Percentiles rank a stretch among this genome's conserved stretches.
These are phyloP conservation scores for Wallemia ichthyophaga DNA, from an alignment of 1,284 basidiomycete species.

Conservation along the genomic window DNA sequence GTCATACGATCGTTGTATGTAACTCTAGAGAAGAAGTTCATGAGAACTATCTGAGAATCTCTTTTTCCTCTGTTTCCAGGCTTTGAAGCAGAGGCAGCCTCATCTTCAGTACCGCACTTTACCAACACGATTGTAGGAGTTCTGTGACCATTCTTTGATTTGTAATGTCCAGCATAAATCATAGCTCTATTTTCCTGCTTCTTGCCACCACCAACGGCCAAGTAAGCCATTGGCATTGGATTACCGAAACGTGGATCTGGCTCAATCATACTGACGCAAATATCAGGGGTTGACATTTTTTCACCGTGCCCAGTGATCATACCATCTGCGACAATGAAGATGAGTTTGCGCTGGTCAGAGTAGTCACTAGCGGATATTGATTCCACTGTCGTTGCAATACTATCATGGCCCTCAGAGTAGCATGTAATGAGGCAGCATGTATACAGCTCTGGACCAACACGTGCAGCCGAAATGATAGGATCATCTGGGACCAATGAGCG, in stretches of 20 bases:
- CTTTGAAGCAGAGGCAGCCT: conserved; percentile 55
- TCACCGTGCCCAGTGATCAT: conserved; percentile 97
- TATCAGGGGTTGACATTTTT: conserved; percentile 79
- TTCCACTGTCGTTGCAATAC: conserved; percentile 66
- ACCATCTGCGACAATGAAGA: conserved; percentile 88
- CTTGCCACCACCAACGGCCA: conserved; percentile 58
- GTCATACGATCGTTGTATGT: conserved; percentile 98
- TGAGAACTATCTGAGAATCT: conserved; percentile 90
- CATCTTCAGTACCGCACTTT: conserved; percentile 74
- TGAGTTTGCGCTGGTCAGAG: conserved; percentile 62
- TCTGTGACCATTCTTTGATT: conserved; percentile 32
- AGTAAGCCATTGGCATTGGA: conserved; percentile 79
- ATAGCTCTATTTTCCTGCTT: conserved; percentile 84
- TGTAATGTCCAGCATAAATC: conserved; percentile 97
- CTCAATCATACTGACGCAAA: conserved; percentile 70
- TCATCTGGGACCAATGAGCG: conserved; percentile 17
- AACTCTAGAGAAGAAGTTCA: conserved; percentile 97
- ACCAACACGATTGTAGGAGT: conserved; percentile 88
- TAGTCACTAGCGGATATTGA: conserved; percentile 71
- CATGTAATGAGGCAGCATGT: conserved; percentile 86
- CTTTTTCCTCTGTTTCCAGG: conserved; percentile 96
- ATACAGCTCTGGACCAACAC: conserved; percentile 79
- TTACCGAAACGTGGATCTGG: conserved; percentile 87
- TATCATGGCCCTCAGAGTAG: conserved; percentile 88
- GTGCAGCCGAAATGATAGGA: conserved; percentile 45